A percentile compares a stretch with the other conserved stretches of the same genome.
Evolutionary conservation across 2,329 filamentous ascomycete genomes (phyloP).

Genomic region (Calonectria henricotiae): DNA sequence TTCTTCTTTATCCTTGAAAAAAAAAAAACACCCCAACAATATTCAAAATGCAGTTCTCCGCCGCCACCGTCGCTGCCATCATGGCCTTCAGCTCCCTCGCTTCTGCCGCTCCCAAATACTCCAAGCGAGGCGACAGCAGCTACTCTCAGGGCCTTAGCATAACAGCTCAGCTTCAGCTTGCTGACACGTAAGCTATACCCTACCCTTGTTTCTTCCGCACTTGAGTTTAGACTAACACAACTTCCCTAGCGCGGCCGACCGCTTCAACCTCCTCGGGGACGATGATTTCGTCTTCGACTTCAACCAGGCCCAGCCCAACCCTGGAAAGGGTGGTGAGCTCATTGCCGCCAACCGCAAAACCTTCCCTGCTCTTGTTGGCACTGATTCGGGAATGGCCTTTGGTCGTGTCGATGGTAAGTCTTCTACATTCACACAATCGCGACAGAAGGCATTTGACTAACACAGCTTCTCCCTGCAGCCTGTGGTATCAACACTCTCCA

Average conservation of each 20-base stretch:
- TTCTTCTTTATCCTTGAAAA: not conserved
- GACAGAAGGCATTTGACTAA: slow-evolving; percentile 36
- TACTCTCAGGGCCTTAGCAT: slow-evolving; percentile 51
- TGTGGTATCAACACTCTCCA: slow-evolving; percentile 74
- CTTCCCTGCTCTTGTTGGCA: slow-evolving; percentile 72
- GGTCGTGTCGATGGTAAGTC: slow-evolving; percentile 64
- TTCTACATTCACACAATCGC: not conserved
- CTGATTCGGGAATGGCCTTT: slow-evolving; percentile 67
- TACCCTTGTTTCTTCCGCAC: not conserved
- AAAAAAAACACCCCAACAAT: slow-evolving; percentile 11
- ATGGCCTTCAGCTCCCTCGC: slow-evolving; percentile 60
- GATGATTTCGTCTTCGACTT: slow-evolving; percentile 70
- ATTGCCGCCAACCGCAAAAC: slow-evolving; percentile 70
- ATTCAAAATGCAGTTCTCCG: slow-evolving; percentile 56
- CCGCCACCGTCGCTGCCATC: slow-evolving; percentile 57
- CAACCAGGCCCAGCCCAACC: slow-evolving; percentile 51
- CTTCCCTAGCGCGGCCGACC: slow-evolving; percentile 59
- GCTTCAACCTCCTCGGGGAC: slow-evolving; percentile 62
- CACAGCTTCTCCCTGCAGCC: slow-evolving; percentile 47
- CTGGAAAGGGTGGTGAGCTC: slow-evolving; percentile 64
- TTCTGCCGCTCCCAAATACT: slow-evolving; percentile 49
- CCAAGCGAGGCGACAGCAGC: slow-evolving; percentile 31
- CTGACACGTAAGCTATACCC: slow-evolving; percentile 56
- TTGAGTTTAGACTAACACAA: not conserved
- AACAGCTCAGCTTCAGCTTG: slow-evolving; percentile 60